A percentile compares a stretch with the other conserved stretches of the same genome.
Conservation (phyloP, 1,284 basidiomycete genomes). For the Ceratobasidium papillatum region DNA sequence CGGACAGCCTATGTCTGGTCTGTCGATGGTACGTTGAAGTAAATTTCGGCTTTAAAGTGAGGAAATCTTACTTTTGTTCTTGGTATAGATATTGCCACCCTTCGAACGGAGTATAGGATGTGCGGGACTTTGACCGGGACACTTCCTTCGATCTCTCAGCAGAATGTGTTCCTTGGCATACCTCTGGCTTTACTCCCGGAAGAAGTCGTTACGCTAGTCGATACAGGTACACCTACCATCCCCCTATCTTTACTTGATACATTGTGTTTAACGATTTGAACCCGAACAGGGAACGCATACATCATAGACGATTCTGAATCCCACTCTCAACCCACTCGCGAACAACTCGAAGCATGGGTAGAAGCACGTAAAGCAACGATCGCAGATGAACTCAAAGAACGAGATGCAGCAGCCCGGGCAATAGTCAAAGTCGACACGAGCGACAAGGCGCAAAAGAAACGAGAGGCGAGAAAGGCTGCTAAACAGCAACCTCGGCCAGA, state of each 20-base stretch:
- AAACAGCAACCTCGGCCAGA: constrained; percentile 15
- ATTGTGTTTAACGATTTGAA: background rate
- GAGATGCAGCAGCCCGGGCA: constrained; percentile 54
- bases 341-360: constrained; percentile 66
- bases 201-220: constrained; percentile 87
- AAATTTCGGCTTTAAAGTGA: constrained; percentile 11
- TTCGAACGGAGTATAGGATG: constrained; percentile 82
- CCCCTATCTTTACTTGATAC: background rate
- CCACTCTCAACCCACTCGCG: constrained; percentile 64
- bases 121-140: constrained; percentile 91
- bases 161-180: constrained; percentile 94
- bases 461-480: constrained; percentile 59
- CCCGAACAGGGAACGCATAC: constrained; percentile 76
- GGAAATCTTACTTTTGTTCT: background rate
- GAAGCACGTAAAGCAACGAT: constrained; percentile 55
- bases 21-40: constrained; percentile 65
- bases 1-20: constrained; percentile 80
- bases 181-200: constrained; percentile 91
- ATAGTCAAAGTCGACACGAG: constrained; percentile 51
- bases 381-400: constrained; percentile 57
- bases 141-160: constrained; percentile 92
- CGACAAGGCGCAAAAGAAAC: constrained; percentile 73
- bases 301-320: constrained; percentile 78
- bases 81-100: constrained; percentile 71
- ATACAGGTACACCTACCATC: constrained; percentile 67